Evolutionary conservation across 1,284 basidiomycete genomes (phyloP).

Genomic region (Rhodotorula sp.): DNA sequence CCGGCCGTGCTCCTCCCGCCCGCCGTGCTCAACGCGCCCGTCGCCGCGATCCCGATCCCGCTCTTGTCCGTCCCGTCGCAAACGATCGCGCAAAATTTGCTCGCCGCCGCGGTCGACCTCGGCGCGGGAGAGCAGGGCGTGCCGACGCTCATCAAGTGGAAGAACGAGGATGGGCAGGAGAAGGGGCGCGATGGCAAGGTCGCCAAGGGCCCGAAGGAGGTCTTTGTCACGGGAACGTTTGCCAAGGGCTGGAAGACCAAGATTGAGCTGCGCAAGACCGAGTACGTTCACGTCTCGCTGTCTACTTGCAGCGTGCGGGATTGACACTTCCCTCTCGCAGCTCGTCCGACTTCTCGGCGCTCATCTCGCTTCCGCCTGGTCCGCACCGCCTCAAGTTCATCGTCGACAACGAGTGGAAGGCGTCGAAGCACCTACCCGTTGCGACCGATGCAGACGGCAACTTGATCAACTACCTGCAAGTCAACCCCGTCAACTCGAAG

Average conservation of each 20-base stretch:
- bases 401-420: slow-evolving; percentile 86
- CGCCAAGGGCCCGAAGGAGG: slow-evolving; percentile 49
- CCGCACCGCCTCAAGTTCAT: slow-evolving; percentile 96
- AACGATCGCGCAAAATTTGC: slow-evolving; percentile 42
- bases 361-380: slow-evolving; percentile 71
- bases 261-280: slow-evolving; percentile 54
- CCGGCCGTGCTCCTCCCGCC: slow-evolving; percentile 42
- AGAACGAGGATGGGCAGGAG: slow-evolving; percentile 46
- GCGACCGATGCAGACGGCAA: slow-evolving; percentile 94
- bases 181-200: slow-evolving; percentile 55
- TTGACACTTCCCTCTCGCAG: slow-evolving; percentile 1
- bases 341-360: slow-evolving; percentile 53
- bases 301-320: background rate
- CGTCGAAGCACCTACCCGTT: slow-evolving; percentile 73
- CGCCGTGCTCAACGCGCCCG: slow-evolving; percentile 42
- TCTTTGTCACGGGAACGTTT: slow-evolving; percentile 62
- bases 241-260: slow-evolving; percentile 61
- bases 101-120: slow-evolving; percentile 48
- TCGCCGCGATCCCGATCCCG: slow-evolving; percentile 42
- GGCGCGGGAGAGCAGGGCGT: slow-evolving; percentile 47
- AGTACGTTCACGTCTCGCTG: slow-evolving; percentile 47
- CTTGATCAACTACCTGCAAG: slow-evolving; percentile 89
- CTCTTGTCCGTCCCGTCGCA: slow-evolving; percentile 41
- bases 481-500: slow-evolving; percentile 42
- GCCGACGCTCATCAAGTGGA: slow-evolving; percentile 48